Base-by-base conservation (phyloP, 2,329 filamentous ascomycete genomes). In the Ceratocystis smalleyi region DNA sequence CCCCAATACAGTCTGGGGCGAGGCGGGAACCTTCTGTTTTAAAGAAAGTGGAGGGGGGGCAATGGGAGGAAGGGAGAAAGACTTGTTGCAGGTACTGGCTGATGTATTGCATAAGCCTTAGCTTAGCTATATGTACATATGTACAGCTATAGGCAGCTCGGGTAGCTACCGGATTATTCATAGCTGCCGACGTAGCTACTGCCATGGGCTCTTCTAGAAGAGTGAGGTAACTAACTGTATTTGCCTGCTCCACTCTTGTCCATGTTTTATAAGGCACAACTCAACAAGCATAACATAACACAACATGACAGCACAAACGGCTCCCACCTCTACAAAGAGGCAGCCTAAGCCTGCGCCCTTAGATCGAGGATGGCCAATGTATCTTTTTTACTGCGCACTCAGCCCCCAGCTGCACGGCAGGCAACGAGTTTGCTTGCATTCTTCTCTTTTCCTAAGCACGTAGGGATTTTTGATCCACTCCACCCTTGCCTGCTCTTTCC, bases 21-120 rank as follows among this genome's bases (percentile, higher is more conserved):
- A 63, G 62, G 62, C 51, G 62, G 62, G 57, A 43, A 63, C 30
- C 10, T 59, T 43, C 22, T 47, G 43, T 45, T 64, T 61, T 64
- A 61, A 61, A 43, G 32, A 60, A 40, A 24, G 59, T 40, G 45
- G 17, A 30, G 47, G 45, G 27, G 43, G 27, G 57, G 15, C 27
- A 32, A 55, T 60, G 49, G 45, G 43, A 59, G 43, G 22, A 60
- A 61, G 49, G 30, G 60, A 24, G 35, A 22, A 49, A 61, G 32
- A 27, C 60, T 27, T 47, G 43, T 27, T 17, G 43, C 43, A 43
- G 35, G 10, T 40, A 40, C 10, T 40, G 35, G 15, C 10, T 40
- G 35, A 40, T 51, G 47, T 51, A 27, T 15, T 27, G 19, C 47
- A 51, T 51, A 51, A 51, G 47, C 57, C 24, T 49, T 59, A 10